Evolutionary conservation across 345 rosid species (phyloP).

Genomic region (Ceriops tagal): DNA sequence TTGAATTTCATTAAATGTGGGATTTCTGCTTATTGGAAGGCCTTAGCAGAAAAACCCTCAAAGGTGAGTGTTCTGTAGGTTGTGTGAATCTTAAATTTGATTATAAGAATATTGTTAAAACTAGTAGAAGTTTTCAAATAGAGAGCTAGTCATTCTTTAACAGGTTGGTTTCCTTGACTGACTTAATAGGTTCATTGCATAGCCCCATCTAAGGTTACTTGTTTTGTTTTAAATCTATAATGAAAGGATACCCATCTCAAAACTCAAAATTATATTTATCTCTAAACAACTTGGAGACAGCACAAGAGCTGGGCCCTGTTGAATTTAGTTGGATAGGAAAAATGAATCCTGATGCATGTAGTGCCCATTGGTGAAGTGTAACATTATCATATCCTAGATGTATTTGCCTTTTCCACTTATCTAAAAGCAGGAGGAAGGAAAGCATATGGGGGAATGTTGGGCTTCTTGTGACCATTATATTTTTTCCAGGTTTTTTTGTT

Average conservation of each 20-base stretch:
- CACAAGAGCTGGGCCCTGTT: background rate
- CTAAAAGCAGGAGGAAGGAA: too few relatives aligned
- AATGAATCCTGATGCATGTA: background rate
- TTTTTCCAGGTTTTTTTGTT: slow-evolving; percentile 74
- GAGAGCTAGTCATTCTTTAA: too few relatives aligned
- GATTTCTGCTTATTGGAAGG: too few relatives aligned
- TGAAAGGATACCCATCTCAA: background rate
- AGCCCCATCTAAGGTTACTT: background rate
- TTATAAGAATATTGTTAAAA: background rate
- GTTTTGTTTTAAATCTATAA: background rate
- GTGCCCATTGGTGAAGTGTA: background rate
- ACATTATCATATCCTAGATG: background rate
- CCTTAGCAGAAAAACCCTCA: too few relatives aligned
- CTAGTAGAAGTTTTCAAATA: background rate
- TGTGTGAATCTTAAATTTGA: too few relatives aligned
- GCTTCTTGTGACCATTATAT: background rate
- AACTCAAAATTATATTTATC: background rate
- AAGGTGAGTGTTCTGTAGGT: too few relatives aligned
- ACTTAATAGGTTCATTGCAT: too few relatives aligned
- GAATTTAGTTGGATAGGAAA: background rate
- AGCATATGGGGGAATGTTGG: too few relatives aligned
- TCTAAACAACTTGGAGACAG: background rate
- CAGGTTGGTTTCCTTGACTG: too few relatives aligned
- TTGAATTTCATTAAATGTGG: too few relatives aligned
- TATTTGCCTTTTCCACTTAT: too few relatives aligned